Percentiles rank a stretch among this genome's conserved stretches.
phyloP scores from a whole-genome alignment of 2,329 filamentous ascomycete species.

The Fusarium praegraminearum region DNA sequence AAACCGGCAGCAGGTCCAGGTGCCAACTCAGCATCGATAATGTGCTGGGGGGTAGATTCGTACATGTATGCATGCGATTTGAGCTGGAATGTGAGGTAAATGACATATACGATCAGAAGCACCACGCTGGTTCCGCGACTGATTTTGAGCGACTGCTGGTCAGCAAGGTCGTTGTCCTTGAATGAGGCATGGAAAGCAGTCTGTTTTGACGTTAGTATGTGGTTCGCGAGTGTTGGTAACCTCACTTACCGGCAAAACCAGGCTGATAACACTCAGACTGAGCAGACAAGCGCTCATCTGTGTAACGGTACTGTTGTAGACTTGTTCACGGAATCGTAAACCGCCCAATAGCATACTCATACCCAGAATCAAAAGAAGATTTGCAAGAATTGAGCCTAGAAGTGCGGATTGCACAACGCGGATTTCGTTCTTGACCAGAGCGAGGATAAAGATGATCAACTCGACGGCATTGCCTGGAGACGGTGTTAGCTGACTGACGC shows the following conservation, averaged over 20 bases:
- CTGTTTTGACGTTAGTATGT: conserved; percentile 55
- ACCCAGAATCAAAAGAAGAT: conserved; percentile 87
- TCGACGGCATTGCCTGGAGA: conserved; percentile 71
- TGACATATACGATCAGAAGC: conserved; percentile 75
- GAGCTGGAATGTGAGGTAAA: conserved; percentile 90
- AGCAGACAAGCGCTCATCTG: conserved; percentile 96
- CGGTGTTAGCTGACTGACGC: not conserved
- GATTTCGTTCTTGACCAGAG: conserved; percentile 70
- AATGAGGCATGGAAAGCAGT: conserved; percentile 96
- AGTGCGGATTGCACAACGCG: conserved; percentile 92
- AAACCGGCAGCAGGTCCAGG: conserved; percentile 87
- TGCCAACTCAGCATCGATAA: conserved; percentile 91
- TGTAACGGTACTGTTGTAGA: conserved; percentile 95
- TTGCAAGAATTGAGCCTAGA: conserved; percentile 89
- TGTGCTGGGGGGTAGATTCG: conserved; percentile 89
- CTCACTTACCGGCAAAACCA: conserved; percentile 78
- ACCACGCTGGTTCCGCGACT: conserved; percentile 87
- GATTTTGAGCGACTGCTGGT: conserved; percentile 80
- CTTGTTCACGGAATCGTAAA: conserved; percentile 88
- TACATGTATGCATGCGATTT: conserved; percentile 95
- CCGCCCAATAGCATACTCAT: conserved; percentile 93
- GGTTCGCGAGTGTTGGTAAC: conserved; percentile 50
- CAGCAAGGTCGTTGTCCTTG: conserved; percentile 69
- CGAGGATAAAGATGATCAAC: conserved; percentile 74
- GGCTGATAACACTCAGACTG: conserved; percentile 89